Base-by-base conservation (phyloP, 2,329 filamentous ascomycete species). In the Sclerotinia nivalis region DNA sequence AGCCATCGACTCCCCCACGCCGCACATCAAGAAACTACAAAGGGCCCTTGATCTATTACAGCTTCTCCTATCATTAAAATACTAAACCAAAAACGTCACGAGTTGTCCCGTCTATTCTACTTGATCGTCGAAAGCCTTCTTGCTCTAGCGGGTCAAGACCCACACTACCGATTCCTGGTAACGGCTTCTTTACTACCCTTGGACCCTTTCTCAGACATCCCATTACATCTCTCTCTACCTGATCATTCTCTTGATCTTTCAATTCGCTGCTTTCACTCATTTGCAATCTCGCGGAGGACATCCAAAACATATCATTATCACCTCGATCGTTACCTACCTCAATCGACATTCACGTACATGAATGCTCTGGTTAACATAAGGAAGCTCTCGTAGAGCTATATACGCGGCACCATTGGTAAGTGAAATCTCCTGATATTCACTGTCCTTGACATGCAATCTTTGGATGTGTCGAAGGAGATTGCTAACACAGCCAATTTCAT, bases 311-410 rank as follows among this genome's bases (percentile, higher is more conserved):
- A 67, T 67, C 69, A 71, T 70, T 64, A 67, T 61, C 64, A 70
- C 62, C 34, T 54, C 54, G 43, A 69, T 72, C 67, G 65, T 69
- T 69, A 70, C 69, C 54, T 69, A 54, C 59, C 22, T 55, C 55
- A 49, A 68, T 68, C 68, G 43, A 37, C 49, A 28, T 71, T 61
- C 31, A 70, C 69, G 52, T 72, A 74, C 72, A 76, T 78, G 77
- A 74, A 79, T 79, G 77, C 74, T 74, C 73, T 76, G 74, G 73
- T 77, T 71, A 76, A 64, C 73, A 60, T 66, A 73, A 43, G 71
- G 60, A 69, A 77, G 76, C 77, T 78, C 77, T 77, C 73, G 47
- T 73, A 78, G 77, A 73, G 77, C 77, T 75, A 70, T 56, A 70
- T 74, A 66, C 71, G 70, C 71, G 60, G 61, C 72, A 70, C 49